Evolutionary conservation across 306 rosid species (phyloP).

Genomic region (Castanea crenata): DNA sequence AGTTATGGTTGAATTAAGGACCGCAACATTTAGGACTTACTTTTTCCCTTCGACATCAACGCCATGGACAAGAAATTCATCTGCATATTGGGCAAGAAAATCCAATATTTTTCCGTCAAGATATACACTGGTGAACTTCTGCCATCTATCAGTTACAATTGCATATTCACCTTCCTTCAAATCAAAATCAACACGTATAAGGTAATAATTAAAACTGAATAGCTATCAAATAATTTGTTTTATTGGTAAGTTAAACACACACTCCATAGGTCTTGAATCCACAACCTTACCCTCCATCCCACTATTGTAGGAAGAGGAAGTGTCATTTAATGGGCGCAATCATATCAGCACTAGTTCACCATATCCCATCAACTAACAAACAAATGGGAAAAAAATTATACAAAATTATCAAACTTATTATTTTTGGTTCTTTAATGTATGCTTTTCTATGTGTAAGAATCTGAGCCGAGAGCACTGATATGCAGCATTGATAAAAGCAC

Average conservation of each 20-base stretch:
- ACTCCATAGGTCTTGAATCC: no score
- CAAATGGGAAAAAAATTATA: neutral
- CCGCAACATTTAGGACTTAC: constrained; percentile 35
- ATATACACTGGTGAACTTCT: constrained; percentile 82
- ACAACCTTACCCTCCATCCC: no score
- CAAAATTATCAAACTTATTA: neutral
- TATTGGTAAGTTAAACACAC: no score
- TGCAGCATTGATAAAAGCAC: no score
- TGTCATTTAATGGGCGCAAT: no score
- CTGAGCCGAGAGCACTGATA: neutral
- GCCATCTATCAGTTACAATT: constrained; percentile 96
- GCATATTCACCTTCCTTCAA: constrained; percentile 79
- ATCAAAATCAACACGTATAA: constrained; percentile 24
- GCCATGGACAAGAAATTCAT: constrained; percentile 93
- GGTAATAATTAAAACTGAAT: constrained; percentile 6
- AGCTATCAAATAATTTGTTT: no score
- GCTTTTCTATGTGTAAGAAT: neutral
- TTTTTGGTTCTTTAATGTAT: neutral
- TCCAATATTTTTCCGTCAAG: constrained; percentile 56
- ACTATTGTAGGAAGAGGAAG: no score
- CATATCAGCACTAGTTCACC: no score
- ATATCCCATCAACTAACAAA: no score
- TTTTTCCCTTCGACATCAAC: constrained; percentile 98
- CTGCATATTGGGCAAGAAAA: constrained; percentile 81
- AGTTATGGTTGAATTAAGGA: neutral